A percentile compares a stretch with the other conserved stretches of the same genome.
These are phyloP conservation scores for Botrytis fragariae DNA, from an alignment of 2,329 filamentous ascomycete species.

Conservation along the genomic window DNA sequence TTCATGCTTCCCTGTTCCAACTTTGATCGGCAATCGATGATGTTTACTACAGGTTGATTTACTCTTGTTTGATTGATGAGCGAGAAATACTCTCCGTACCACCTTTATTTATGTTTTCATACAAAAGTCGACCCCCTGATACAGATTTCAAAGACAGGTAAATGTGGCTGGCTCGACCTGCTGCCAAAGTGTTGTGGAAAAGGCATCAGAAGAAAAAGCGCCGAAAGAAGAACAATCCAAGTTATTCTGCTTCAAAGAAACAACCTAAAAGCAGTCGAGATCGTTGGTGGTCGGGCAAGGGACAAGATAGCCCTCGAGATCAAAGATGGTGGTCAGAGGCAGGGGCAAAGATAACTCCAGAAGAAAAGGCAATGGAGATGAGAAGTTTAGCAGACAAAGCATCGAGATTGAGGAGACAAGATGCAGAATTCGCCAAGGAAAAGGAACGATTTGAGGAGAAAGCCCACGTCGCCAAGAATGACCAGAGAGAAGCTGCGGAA, in stretches of 20 bases:
- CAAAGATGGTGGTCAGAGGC: slow-evolving; percentile 3
- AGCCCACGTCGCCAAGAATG: not conserved
- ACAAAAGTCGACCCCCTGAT: not conserved
- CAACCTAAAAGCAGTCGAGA: not conserved
- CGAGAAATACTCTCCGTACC: not conserved
- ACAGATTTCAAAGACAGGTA: not conserved
- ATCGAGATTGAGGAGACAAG: not conserved
- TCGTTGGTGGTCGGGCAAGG: not conserved
- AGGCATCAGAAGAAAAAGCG: not conserved
- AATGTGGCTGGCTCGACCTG: slow-evolving; percentile 10
- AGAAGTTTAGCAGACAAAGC: not conserved
- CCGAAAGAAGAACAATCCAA: not conserved
- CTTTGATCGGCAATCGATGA: not conserved
- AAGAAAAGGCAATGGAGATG: not conserved
- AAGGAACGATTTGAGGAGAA: slow-evolving; percentile 3
- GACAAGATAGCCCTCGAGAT: not conserved
- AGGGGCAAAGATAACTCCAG: not conserved
- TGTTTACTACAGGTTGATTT: not conserved
- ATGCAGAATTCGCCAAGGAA: not conserved
- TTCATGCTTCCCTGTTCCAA: not conserved
- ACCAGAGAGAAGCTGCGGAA: not conserved
- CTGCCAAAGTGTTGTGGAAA: not conserved
- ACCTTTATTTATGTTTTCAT: slow-evolving; percentile 3
- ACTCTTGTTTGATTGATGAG: not conserved
- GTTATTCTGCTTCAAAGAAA: not conserved